Conservation (phyloP, 495 filamentous ascomycete species). For the Lasiosphaeria miniovina region DNA sequence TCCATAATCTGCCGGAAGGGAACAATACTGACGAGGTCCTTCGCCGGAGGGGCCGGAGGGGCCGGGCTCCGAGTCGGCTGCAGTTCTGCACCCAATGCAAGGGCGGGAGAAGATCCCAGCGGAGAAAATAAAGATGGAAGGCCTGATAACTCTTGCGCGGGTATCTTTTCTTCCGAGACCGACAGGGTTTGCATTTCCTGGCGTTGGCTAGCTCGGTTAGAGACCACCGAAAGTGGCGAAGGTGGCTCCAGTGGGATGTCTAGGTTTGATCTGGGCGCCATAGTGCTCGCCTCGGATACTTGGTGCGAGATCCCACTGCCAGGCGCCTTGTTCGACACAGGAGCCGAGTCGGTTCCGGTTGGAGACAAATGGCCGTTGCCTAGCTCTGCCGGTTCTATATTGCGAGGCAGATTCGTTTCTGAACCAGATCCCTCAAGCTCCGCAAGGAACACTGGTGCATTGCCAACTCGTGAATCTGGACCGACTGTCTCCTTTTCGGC, state of each 20-base stretch:
- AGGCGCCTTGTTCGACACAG: not conserved
- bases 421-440: not conserved
- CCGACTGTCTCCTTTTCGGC: slow-evolving; percentile 14
- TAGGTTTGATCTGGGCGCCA: slow-evolving; percentile 23
- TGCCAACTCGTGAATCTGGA: slow-evolving; percentile 6
- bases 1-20: slow-evolving; percentile 72
- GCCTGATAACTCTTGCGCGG: slow-evolving; percentile 29
- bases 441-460: not conserved
- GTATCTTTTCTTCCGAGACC: slow-evolving; percentile 44
- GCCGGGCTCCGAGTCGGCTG: not conserved
- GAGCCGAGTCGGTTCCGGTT: slow-evolving; percentile 5
- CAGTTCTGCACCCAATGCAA: slow-evolving; percentile 8
- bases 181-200: slow-evolving; percentile 26
- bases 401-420: too few species aligned
- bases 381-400: not conserved
- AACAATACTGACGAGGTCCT: slow-evolving; percentile 40
- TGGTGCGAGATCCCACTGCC: slow-evolving; percentile 29
- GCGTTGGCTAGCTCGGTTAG: slow-evolving; percentile 14
- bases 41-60: slow-evolving; percentile 7
- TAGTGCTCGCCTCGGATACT: slow-evolving; percentile 35
- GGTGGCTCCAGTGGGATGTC: slow-evolving; percentile 29
- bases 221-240: slow-evolving; percentile 33
- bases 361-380: slow-evolving; percentile 1
- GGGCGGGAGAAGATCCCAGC: slow-evolving; percentile 38
- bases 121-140: slow-evolving; percentile 32